Conservation (phyloP, 202 grass and related monocot genomes). For the Elaeis oleifera region DNA sequence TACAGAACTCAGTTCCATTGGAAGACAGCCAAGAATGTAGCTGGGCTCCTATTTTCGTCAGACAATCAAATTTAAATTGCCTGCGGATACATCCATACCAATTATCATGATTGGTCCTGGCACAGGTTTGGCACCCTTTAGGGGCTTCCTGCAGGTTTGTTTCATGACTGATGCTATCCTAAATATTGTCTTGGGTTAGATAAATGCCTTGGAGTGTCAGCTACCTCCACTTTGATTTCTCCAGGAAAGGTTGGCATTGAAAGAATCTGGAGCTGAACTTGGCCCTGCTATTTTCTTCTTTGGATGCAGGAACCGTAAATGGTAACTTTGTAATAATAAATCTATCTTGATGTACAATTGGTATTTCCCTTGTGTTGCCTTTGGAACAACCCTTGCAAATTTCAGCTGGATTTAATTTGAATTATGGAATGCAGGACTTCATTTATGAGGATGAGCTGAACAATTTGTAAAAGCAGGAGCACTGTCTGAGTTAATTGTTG, state of each 20-base stretch:
- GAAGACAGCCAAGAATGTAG: conserved; percentile 51
- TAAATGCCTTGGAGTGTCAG: no score
- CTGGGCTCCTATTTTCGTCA: conserved; percentile 67
- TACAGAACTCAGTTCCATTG: conserved; percentile 39
- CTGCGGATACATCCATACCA: conserved; percentile 38
- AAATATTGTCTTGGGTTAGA: conserved; percentile 3
- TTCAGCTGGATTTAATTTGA: no score
- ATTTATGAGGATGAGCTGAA: conserved; percentile 56
- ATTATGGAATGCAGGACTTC: conserved; percentile 36
- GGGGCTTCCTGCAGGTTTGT: conserved; percentile 63
- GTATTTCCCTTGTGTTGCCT: background rate
- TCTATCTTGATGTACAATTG: conserved; percentile 1
- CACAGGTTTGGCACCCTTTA: conserved; percentile 65
- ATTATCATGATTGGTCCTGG: conserved; percentile 71
- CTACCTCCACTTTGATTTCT: conserved; percentile 5
- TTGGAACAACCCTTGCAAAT: no score
- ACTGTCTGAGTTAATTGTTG: conserved; percentile 41
- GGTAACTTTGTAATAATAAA: conserved; percentile 26
- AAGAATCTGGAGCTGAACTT: conserved; percentile 34
- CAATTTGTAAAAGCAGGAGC: conserved; percentile 31
- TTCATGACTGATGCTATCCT: background rate
- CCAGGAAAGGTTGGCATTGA: conserved; percentile 54
- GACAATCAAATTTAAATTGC: conserved; percentile 66
- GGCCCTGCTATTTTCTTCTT: conserved; percentile 53
- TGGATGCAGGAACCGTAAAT: conserved; percentile 65